Base-by-base conservation (phyloP, 2,329 filamentous ascomycete species). In the Colletotrichum endophyticum region DNA sequence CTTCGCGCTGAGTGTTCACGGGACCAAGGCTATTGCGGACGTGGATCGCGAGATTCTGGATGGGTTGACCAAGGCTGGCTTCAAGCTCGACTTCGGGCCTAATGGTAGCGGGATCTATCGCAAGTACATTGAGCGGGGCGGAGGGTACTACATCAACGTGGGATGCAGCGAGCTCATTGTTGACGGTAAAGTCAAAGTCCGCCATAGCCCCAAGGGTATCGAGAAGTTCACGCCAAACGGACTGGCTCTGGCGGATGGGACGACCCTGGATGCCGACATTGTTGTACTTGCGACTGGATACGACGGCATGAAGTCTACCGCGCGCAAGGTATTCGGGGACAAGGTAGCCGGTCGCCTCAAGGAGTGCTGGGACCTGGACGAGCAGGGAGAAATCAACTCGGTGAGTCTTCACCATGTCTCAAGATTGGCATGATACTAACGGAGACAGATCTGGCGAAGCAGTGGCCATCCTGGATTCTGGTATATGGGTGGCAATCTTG, bases 111-210 rank as follows among this genome's bases (percentile, higher is more conserved):
- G 93, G 0, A 85, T 94, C 5, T 87, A 91, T 73, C 83, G 90
- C 69, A 93, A 94, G 82, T 94, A 94, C 80, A 87, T 93, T 77
- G 91, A 92, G 78, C 88, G 91, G 4, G 92, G 92, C 2, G 93
- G 93, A 1, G 93, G 93, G 0, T 94, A 94, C 81, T 94, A 94
- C 83, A 93, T 94, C 77, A 92, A 95, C 76, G 92, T 94, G 2
- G 93, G 93, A 0, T 91, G 89, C 0, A 91, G 90, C 0, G 84
- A 90, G 79, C 86, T 94, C 28, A 93, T 95, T 74, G 86, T 87
- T 3, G 90, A 93, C 15, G 92, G 92, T 1, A 91, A 91, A 80
- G 91, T 95, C 81, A 91, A 91, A 78, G 85, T 94, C 30, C 91
- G 91, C 80, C 89, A 91, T 57, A 91, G 89, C 1, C 88, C 89